Percentiles rank a stretch among this genome's conserved stretches.
Conservation (phyloP, 441 rosid genomes). For the Mallotus repandus region DNA sequence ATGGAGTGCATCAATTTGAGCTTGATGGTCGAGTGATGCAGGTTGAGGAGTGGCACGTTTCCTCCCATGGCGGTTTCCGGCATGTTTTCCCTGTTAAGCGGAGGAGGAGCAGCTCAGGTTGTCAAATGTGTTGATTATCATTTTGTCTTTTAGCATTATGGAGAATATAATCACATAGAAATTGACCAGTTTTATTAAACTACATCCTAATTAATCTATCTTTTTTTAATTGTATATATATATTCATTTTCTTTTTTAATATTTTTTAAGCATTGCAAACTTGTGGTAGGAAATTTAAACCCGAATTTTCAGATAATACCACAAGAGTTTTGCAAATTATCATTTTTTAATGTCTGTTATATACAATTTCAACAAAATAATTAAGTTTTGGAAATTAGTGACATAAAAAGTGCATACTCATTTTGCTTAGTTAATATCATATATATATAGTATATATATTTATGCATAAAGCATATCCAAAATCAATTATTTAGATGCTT, state of each 20-base stretch:
- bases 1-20: constrained; percentile 43
- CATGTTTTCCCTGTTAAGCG: constrained; percentile 64
- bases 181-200: too few species aligned
- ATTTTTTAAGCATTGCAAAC: too few species aligned
- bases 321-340: background rate
- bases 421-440: too few species aligned
- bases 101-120: constrained; percentile 51
- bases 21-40: constrained; percentile 43
- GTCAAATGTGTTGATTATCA: constrained; percentile 38
- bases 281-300: too few species aligned
- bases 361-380: background rate
- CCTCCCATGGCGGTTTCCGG: constrained; percentile 48
- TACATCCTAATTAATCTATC: too few species aligned
- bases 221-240: too few species aligned
- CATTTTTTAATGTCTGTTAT: background rate
- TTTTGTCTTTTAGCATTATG: constrained; percentile 13
- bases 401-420: too few species aligned
- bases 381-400: too few species aligned
- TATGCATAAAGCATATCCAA: background rate
- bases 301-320: too few species aligned
- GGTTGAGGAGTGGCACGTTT: constrained; percentile 57
- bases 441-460: too few species aligned
- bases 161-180: background rate
- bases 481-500: constrained; percentile 9
- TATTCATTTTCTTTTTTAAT: too few species aligned